phyloP scores from a whole-genome alignment of 768 basidiomycete species.

The Suillus subaureus region DNA sequence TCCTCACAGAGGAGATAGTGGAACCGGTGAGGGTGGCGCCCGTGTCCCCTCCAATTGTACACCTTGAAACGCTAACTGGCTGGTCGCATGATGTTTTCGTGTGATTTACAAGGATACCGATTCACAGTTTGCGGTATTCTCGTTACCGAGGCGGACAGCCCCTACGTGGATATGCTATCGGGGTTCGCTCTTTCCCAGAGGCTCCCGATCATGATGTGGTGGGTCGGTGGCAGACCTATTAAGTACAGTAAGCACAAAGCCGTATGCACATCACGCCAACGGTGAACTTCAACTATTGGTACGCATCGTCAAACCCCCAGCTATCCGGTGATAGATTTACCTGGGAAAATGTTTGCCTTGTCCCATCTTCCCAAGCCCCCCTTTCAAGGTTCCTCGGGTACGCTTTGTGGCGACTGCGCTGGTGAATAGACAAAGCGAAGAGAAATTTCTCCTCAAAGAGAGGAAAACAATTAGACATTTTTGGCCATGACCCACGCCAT shows the following conservation, averaged over 20 bases:
- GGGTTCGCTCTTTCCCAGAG: not conserved
- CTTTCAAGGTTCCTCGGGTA: conserved; percentile 1
- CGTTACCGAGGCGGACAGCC: not conserved
- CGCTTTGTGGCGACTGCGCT: not conserved
- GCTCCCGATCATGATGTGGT: not conserved
- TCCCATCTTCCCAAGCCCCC: not conserved
- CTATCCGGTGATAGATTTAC: not conserved
- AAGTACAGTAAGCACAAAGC: conserved; percentile 5
- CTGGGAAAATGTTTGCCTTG: not conserved
- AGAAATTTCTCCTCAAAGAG: not conserved
- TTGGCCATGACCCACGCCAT: not conserved
- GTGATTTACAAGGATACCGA: not conserved
- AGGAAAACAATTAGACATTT: not conserved
- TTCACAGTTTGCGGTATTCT: not conserved
- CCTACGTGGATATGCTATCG: not conserved
- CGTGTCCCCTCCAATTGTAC: not conserved
- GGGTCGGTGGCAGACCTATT: not conserved
- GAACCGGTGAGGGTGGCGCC: not conserved
- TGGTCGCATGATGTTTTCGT: not conserved
- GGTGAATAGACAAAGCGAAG: not conserved
- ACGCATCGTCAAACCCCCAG: not conserved
- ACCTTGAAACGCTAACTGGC: not conserved
- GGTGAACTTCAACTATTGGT: not conserved
- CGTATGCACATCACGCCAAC: not conserved
- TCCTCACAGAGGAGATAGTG: not conserved